Evolutionary conservation across 2,329 filamentous ascomycete genomes (phyloP).

Genomic region (Colletotrichum sojae): DNA sequence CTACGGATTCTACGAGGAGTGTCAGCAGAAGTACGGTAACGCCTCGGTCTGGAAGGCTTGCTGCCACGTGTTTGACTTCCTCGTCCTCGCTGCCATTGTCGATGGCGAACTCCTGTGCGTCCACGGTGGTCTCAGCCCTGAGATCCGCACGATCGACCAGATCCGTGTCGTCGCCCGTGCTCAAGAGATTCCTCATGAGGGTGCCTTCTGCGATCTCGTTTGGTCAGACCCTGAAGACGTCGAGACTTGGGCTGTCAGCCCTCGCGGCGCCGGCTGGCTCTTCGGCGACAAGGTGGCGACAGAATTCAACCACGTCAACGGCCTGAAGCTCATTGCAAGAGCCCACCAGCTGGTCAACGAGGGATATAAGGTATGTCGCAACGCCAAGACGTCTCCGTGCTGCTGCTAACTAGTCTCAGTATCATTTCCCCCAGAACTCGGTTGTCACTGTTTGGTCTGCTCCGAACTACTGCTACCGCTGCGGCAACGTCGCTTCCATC

Average conservation of each 20-base stretch:
- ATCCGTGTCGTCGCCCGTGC: slow-evolving; percentile 99
- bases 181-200: slow-evolving; percentile 97
- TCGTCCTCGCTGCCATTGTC: slow-evolving; percentile 96
- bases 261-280: slow-evolving; percentile 95
- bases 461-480: slow-evolving; percentile 95
- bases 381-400: not conserved
- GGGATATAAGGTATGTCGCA: slow-evolving; percentile 84
- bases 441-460: slow-evolving; percentile 99
- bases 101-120: slow-evolving; percentile 99
- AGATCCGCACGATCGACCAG: slow-evolving; percentile 98
- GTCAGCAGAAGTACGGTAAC: slow-evolving; percentile 97
- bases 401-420: slow-evolving; percentile 64
- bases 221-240: slow-evolving; percentile 99
- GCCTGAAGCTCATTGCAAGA: slow-evolving; percentile 93
- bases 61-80: slow-evolving; percentile 98
- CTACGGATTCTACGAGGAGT: slow-evolving; percentile 99
- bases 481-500: slow-evolving; percentile 96
- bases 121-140: slow-evolving; percentile 89
- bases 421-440: slow-evolving; percentile 94
- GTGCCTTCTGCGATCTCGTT: slow-evolving; percentile 97
- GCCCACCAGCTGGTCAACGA: slow-evolving; percentile 99
- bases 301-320: slow-evolving; percentile 98
- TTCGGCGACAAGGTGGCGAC: slow-evolving; percentile 98
- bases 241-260: slow-evolving; percentile 95
- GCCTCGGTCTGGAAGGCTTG: slow-evolving; percentile 99